Base-by-base conservation (phyloP, 805 yeast species). In the Ogataea haglerorum region DNA sequence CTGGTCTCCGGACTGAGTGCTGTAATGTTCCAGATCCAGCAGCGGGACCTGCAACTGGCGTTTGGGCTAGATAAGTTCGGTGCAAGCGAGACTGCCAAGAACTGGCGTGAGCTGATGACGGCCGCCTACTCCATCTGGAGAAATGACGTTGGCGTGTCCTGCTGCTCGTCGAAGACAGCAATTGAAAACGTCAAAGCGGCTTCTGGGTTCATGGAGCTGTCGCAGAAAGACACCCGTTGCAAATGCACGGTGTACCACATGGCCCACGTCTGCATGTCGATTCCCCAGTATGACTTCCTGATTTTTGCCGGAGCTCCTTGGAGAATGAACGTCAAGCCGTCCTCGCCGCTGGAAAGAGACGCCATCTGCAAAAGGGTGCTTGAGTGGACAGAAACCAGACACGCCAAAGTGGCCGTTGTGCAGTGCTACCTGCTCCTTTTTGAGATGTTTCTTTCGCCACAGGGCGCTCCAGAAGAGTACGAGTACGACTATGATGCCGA, bases 241-340 rank as follows among this genome's bases (percentile, higher is more conserved):
- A 78, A 77, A 46, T 72, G 78, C 43, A 81, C 87, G 0, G 75
- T 80, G 38, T 83, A 78, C 59, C 90, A 86, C 55, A 69, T 84
- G 65, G 78, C 86, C 1, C 90, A 84, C 54, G 76, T 85, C 12
- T 75, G 80, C 32, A 73, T 86, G 56, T 76, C 85, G 37, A 73
- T 83, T 21, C 80, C 85, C 41, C 87, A 85, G 47, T 81, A 84
- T 59, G 95, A 87, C 59, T 77, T 85, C 42, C 84, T 84, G 39
- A 80, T 85, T 5, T 82, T 70, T 58, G 82, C 90, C 2, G 96
- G 96, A 1, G 85, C 88, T 6, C 93, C 93, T 1, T 77, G 83
- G 64, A 74, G 89, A 52, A 80, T 84, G 81, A 84, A 77, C 52
- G 87, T 81, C 25, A 68, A 67, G 27, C 79, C 84, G 9, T 75